Percentiles rank a stretch among this genome's conserved stretches.
phyloP scores from a whole-genome alignment of 805 yeast species.

The Blastobotrys terrestris region DNA sequence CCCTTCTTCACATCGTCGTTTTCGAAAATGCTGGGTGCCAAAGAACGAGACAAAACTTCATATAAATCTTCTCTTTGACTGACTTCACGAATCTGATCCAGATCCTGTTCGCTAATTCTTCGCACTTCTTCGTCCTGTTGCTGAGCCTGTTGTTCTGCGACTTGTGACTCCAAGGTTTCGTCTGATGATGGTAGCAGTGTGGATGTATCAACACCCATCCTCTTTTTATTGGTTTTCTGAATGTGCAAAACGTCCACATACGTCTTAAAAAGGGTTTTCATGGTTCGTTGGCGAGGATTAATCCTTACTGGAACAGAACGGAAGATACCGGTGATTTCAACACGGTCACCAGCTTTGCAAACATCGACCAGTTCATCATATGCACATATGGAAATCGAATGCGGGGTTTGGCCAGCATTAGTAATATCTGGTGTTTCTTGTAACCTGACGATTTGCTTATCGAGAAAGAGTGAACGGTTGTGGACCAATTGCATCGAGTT shows the following conservation, averaged over 20 bases:
- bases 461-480: conserved; percentile 88
- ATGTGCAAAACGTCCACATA: conserved; percentile 92
- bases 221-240: conserved; percentile 73
- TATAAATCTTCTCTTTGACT: conserved; percentile 73
- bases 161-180: conserved; percentile 20
- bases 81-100: conserved; percentile 53
- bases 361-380: conserved; percentile 94
- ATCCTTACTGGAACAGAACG: conserved; percentile 88
- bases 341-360: conserved; percentile 93
- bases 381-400: conserved; percentile 85
- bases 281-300: conserved; percentile 74
- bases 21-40: conserved; percentile 96
- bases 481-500: conserved; percentile 89
- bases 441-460: conserved; percentile 86
- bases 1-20: conserved; percentile 97
- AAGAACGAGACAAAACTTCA: conserved; percentile 77
- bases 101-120: conserved; percentile 61
- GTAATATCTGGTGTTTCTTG: conserved; percentile 96
- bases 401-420: conserved; percentile 99
- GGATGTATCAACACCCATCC: conserved; percentile 74
- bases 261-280: conserved; percentile 83
- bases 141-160: conserved; percentile 51
- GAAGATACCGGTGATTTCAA: conserved; percentile 93
- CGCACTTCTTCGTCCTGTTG: conserved; percentile 74
- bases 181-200: conserved; percentile 37